Evolutionary conservation across 2,329 filamentous ascomycete genomes (phyloP), one percentile per base, ranked within the genome.

Genomic region (Talaromyces sp.): DNA sequence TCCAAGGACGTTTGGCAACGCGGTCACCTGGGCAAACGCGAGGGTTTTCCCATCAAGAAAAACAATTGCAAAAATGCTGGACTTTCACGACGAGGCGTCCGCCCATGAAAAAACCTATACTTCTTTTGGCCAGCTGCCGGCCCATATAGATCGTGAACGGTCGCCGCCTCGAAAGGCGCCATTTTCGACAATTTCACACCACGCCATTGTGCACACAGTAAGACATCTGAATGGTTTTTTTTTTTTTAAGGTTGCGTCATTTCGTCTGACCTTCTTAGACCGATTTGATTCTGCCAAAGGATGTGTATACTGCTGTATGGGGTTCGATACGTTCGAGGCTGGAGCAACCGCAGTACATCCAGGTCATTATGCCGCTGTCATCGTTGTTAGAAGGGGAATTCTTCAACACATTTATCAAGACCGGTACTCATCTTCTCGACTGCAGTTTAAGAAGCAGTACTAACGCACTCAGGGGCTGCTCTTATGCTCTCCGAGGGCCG

Each of bases 391-490:
- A 89, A 35, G 84, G 85, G 1, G 84, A 87, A 0, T 96, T 97
- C 68, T 92, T 96, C 69, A 88, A 84, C n/a, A 81, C 86, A 50
- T 93, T 96, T 70, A 87, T 98, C 66, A 96, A 96, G 73, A 83
- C 82, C 62, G 89, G 90, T 90, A 77, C 58, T 11, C 3, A 14
- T 19, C 38, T 21, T 52, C 11, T n/a, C 8, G 24, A 43, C 38
- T 32, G 13, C 26, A 32, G 19, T 13, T 9, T 17, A 58, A 17
- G 38, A n/a, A 63, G 55, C 55, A 60, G 63, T 59, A 10, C 2
- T 26, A 31, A 61, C 31, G 19, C 29, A 1, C 17, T 2, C 62
- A 92, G 91, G 91, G 5, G 87, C 91, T 70, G 79, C 96, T 55
- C 74, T 90, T 66, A 90, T 98, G 89, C 82, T 96, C 2, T 96